Evolutionary conservation across 768 basidiomycete genomes (phyloP), one percentile per base, ranked within the genome.

Genomic region (Psilocybe cyanescens): DNA sequence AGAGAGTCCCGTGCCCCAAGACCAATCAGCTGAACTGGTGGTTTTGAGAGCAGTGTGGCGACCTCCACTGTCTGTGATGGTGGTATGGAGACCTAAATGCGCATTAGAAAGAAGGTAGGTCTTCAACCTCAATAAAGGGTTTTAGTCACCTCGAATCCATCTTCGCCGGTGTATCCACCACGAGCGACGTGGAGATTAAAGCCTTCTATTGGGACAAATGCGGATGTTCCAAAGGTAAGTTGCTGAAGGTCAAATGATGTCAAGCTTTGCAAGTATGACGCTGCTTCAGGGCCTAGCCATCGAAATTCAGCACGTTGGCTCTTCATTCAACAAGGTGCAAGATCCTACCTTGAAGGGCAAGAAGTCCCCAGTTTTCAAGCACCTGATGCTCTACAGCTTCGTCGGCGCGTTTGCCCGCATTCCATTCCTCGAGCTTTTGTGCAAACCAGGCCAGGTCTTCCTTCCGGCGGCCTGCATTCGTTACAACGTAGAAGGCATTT

Each of bases 141-240:
- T 39, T n/a, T 16, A 12, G 64, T 60, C 28, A 88, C 95, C 83
- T 99, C 97, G 66, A 99, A 99, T 0, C 97, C 97, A 74, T 99
- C 97, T 76, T 99, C 97, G 9, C 97, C 97, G 0, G 97, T 99
- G 76, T 99, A 99, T 4, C 97, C 97, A 30, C 95, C 94, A 14
- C 97, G 87, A 7, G 95, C 92, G 31, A 99, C 86, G 71, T 99
- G 95, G 37, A 93, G 83, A 70, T 87, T 88, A 66, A 88, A 86
- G 3, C 87, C 89, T 60, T 89, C 89, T 45, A 97, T 82, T 0
- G 90, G 86, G 8, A 94, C 83, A 70, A 87, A 94, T 0, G 91
- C 89, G 17, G 92, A 90, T 63, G 86, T 88, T 41, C 95, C 95
- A 69, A 99, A 98, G 29, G 89, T 90, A 53, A 99, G 77, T 44